Conservation (phyloP, 495 filamentous ascomycete species). For the Aspergillus heteromorphus region DNA sequence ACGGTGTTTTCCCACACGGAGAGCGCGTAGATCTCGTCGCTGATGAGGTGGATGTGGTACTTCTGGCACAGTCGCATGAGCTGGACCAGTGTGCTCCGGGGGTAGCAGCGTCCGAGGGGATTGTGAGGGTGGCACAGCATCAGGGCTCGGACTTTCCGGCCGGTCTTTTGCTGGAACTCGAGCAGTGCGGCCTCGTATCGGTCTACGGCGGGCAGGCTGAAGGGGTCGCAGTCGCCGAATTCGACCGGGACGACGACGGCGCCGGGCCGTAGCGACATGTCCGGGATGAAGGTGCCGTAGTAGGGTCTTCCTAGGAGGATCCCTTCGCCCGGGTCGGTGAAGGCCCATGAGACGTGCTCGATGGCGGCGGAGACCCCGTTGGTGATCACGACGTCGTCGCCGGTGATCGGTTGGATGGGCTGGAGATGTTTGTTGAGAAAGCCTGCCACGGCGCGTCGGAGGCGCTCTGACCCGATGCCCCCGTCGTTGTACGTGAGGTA, state of each 20-base stretch:
- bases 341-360: slow-evolving; percentile 38
- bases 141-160: slow-evolving; percentile 41
- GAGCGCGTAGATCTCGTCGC: slow-evolving; percentile 60
- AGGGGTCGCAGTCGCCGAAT: slow-evolving; percentile 42
- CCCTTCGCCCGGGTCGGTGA: slow-evolving; percentile 44
- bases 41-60: slow-evolving; percentile 52
- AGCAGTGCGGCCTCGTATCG: slow-evolving; percentile 38
- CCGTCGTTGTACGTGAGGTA: slow-evolving; percentile 43
- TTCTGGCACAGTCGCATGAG: slow-evolving; percentile 50
- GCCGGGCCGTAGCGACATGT: slow-evolving; percentile 24
- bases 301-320: slow-evolving; percentile 46
- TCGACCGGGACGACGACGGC: slow-evolving; percentile 35
- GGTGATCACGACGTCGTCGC: slow-evolving; percentile 39
- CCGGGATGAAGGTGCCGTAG: slow-evolving; percentile 44
- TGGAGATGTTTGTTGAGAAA: slow-evolving; percentile 42
- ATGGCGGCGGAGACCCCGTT: slow-evolving; percentile 45
- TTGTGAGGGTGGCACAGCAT: slow-evolving; percentile 59
- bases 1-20: slow-evolving; percentile 43
- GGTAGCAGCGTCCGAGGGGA: slow-evolving; percentile 54
- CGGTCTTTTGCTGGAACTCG: slow-evolving; percentile 17
- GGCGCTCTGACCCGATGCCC: slow-evolving; percentile 23
- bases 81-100: slow-evolving; percentile 37
- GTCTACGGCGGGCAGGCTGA: slow-evolving; percentile 33
- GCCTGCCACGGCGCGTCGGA: slow-evolving; percentile 37
- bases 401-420: slow-evolving; percentile 29